These are phyloP conservation scores for Colletotrichum karsti DNA, from an alignment of 2,329 filamentous ascomycete genomes.

Conservation along the genomic window DNA sequence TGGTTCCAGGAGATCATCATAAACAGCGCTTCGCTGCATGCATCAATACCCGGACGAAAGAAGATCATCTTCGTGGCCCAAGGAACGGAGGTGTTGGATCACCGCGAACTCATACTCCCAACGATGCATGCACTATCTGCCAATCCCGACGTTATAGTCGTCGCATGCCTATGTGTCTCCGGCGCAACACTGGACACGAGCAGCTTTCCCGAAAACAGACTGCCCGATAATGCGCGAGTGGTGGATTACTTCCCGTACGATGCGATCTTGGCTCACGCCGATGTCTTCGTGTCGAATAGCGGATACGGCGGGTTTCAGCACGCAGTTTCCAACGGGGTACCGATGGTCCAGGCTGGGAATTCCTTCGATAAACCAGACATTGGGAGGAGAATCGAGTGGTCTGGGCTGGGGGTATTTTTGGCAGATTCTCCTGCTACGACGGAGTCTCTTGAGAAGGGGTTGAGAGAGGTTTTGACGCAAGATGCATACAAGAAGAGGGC, in stretches of 20 bases:
- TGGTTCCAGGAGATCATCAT: slow-evolving; percentile 55
- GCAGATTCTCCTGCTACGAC: slow-evolving; percentile 38
- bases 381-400: slow-evolving; percentile 32
- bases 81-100: slow-evolving; percentile 51
- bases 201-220: slow-evolving; percentile 31
- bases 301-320: slow-evolving; percentile 58
- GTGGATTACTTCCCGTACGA: slow-evolving; percentile 60
- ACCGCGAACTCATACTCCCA: slow-evolving; percentile 52
- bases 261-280: slow-evolving; percentile 50
- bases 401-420: slow-evolving; percentile 28
- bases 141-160: slow-evolving; percentile 44
- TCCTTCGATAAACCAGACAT: slow-evolving; percentile 46
- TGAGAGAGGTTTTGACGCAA: slow-evolving; percentile 32
- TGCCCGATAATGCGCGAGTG: slow-evolving; percentile 52
- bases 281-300: slow-evolving; percentile 56
- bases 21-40: slow-evolving; percentile 6
- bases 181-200: background rate
- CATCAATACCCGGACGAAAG: slow-evolving; percentile 33
- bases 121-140: slow-evolving; percentile 49
- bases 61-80: slow-evolving; percentile 56
- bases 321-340: slow-evolving; percentile 52
- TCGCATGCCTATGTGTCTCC: slow-evolving; percentile 30
- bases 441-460: slow-evolving; percentile 25
- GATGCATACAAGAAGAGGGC: slow-evolving; percentile 29
- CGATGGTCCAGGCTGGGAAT: slow-evolving; percentile 54